Percentiles rank a stretch among this genome's conserved stretches.
Evolutionary conservation across 2,329 filamentous ascomycete genomes (phyloP).

Genomic region (Stemphylium beticola): DNA sequence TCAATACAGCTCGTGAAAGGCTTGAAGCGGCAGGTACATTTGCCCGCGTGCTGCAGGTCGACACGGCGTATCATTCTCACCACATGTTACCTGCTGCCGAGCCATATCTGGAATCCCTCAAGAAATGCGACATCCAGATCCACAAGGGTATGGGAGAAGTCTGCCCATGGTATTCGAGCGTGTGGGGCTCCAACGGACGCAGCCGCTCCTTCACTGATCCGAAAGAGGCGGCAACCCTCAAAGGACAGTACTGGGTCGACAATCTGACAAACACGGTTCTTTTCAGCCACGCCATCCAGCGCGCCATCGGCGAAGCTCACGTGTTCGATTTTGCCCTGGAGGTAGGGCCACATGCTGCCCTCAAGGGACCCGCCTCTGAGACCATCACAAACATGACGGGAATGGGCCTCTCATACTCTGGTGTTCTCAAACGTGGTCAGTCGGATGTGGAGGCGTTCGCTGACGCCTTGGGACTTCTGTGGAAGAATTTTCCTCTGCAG

Average conservation of each 20-base stretch:
- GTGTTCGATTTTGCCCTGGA: constrained; percentile 39
- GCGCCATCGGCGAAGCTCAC: background rate
- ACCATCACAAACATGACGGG: constrained; percentile 3
- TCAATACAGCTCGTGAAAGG: background rate
- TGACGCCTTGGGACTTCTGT: constrained; percentile 11
- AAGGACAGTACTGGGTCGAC: background rate
- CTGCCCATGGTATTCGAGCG: constrained; percentile 11
- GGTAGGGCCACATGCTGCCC: constrained; percentile 54
- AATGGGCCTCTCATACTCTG: background rate
- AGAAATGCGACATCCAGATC: background rate
- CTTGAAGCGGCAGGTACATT: background rate
- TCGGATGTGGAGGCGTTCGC: constrained; percentile 30
- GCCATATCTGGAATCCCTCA: background rate
- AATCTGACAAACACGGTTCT: background rate
- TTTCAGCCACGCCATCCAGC: background rate
- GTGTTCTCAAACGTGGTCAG: constrained; percentile 4
- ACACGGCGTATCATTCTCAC: constrained; percentile 53
- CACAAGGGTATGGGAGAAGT: background rate
- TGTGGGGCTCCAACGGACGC: background rate
- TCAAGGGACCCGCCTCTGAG: constrained; percentile 35
- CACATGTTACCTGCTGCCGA: constrained; percentile 12
- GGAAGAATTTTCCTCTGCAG: background rate
- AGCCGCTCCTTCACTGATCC: background rate
- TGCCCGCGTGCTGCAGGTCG: constrained; percentile 38
- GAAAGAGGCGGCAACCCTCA: constrained; percentile 13